Percentiles rank a stretch among this genome's conserved stretches.
These are phyloP conservation scores for Blastobotrys apis DNA, from an alignment of 1,139 yeast species.

Conservation along the genomic window DNA sequence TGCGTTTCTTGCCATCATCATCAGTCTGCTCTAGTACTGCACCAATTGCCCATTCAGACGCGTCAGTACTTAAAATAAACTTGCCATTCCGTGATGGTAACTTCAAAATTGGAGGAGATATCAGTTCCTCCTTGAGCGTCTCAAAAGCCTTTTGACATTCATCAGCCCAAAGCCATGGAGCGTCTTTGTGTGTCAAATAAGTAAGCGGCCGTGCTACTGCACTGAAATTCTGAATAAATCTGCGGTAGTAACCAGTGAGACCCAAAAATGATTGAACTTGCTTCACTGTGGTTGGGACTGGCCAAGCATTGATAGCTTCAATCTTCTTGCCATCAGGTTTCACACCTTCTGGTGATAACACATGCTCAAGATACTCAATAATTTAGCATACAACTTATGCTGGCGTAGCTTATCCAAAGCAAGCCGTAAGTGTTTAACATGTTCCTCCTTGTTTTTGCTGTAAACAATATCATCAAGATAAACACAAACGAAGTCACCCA, in stretches of 20 bases:
- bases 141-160: too few relatives aligned
- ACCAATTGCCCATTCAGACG: conserved; percentile 1
- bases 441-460: too few relatives aligned
- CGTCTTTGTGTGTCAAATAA: background rate
- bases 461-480: too few relatives aligned
- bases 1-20: background rate
- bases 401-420: too few relatives aligned
- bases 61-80: conserved; percentile 1
- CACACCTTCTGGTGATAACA: conserved; percentile 10
- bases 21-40: background rate
- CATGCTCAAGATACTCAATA: conserved; percentile 17
- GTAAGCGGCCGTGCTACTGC: background rate
- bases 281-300: background rate
- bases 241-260: conserved; percentile 1
- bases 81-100: too few relatives aligned
- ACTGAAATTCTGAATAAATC: background rate
- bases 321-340: too few relatives aligned
- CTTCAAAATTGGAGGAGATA: too few relatives aligned
- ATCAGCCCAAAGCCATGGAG: background rate
- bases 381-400: conserved; percentile 29
- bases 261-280: conserved; percentile 1
- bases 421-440: too few relatives aligned
- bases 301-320: too few relatives aligned
- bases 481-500: conserved; percentile 19
- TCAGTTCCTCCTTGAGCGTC: too few relatives aligned